A percentile compares a stretch with the other conserved stretches of the same genome.
phyloP scores from a whole-genome alignment of 2,329 filamentous ascomycete species.

The Pseudocercospora macadamiae region DNA sequence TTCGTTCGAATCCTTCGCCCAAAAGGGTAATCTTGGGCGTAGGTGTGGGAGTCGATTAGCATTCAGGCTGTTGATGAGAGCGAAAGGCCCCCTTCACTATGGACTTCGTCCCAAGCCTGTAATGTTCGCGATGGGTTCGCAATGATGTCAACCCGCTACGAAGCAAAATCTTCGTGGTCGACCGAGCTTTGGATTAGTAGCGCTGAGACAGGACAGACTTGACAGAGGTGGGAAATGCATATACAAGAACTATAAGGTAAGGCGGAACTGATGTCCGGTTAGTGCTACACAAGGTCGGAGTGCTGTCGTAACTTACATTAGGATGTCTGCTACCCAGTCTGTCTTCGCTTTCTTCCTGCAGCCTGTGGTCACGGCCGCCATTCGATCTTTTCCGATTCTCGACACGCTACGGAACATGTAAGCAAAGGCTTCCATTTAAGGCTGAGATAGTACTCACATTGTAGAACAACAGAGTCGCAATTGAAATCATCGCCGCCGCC shows the following conservation, averaged over 20 bases:
- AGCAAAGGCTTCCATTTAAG: not conserved
- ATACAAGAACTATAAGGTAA: not conserved
- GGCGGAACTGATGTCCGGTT: not conserved
- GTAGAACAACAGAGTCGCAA: constrained; percentile 16
- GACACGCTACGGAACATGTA: not conserved
- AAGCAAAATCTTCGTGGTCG: too few species aligned
- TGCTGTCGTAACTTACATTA: not conserved
- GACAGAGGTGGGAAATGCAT: too few species aligned
- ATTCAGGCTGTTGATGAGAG: too few species aligned
- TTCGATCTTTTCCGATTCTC: constrained; percentile 9
- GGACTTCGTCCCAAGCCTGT: too few species aligned
- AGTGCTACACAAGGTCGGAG: not conserved
- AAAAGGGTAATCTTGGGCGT: too few species aligned
- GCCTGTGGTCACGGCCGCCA: constrained; percentile 8
- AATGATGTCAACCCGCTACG: too few species aligned
- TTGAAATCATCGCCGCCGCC: constrained; percentile 38
- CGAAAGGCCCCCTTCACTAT: too few species aligned
- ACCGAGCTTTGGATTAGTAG: too few species aligned
- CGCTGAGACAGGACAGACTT: too few species aligned
- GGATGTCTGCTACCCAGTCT: constrained; percentile 5
- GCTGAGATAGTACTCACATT: not conserved
- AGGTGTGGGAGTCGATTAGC: too few species aligned
- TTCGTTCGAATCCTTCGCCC: too few species aligned
- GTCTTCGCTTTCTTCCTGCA: constrained; percentile 1
- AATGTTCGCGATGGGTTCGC: too few species aligned